These are phyloP conservation scores for Penicillium griseofulvum DNA, from an alignment of 2,329 filamentous ascomycete genomes.

Conservation along the genomic window DNA sequence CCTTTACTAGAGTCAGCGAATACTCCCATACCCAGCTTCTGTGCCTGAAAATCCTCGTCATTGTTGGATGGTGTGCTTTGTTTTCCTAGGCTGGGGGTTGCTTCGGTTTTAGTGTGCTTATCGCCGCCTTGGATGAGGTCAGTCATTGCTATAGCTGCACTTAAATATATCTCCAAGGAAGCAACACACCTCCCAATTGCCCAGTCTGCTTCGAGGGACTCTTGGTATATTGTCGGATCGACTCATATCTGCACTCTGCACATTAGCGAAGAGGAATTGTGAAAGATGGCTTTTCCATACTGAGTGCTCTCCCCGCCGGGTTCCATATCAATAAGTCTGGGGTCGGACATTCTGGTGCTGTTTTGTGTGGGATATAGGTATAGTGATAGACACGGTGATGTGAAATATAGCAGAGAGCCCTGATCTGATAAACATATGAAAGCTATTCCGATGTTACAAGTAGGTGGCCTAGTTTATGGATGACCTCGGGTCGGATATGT, in stretches of 20 bases:
- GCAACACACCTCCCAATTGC: constrained; percentile 52
- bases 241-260: constrained; percentile 53
- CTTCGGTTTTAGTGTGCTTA: constrained; percentile 37
- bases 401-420: not conserved
- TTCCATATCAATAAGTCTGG: constrained; percentile 58
- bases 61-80: constrained; percentile 43
- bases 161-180: not conserved
- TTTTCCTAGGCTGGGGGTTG: constrained; percentile 35
- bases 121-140: constrained; percentile 18
- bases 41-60: constrained; percentile 55
- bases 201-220: constrained; percentile 55
- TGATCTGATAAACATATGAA: too few relatives aligned
- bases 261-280: not conserved
- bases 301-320: constrained; percentile 60
- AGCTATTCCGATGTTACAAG: not conserved
- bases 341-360: constrained; percentile 44
- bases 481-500: constrained; percentile 3
- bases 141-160: not conserved
- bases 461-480: constrained; percentile 3
- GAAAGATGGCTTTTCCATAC: constrained; percentile 35
- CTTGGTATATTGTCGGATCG: constrained; percentile 49
- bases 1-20: constrained; percentile 43
- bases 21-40: constrained; percentile 56
- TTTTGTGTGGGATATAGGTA: not conserved
- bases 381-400: too few relatives aligned